These are phyloP conservation scores for Pyrus hybrid DNA, from an alignment of 331 rosid genomes.

Conservation along the genomic window DNA sequence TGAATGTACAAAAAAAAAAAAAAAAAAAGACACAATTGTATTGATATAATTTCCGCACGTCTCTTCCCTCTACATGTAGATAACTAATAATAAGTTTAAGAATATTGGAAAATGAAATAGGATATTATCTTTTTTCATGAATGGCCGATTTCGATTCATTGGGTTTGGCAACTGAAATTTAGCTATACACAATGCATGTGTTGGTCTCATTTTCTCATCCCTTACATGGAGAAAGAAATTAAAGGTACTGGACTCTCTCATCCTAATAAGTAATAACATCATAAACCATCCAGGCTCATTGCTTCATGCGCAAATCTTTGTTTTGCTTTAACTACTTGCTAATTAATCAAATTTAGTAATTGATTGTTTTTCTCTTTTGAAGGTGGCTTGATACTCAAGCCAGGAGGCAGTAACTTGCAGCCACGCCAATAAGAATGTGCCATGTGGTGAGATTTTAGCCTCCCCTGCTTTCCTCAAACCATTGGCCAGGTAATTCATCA, in stretches of 20 bases:
- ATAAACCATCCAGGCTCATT: background rate
- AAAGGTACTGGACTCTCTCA: constrained; percentile 64
- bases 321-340: background rate
- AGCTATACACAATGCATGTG: background rate
- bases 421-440: constrained; percentile 82
- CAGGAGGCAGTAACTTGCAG: constrained; percentile 98
- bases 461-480: constrained; percentile 66
- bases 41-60: background rate
- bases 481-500: constrained; percentile 54
- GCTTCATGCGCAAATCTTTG: background rate
- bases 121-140: background rate
- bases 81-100: too few relatives aligned
- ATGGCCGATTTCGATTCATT: constrained; percentile 1
- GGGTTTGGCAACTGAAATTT: constrained; percentile 16
- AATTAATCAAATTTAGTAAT: background rate
- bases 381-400: constrained; percentile 94
- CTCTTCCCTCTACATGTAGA: background rate
- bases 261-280: constrained; percentile 15
- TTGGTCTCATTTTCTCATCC: background rate
- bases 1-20: too few relatives aligned
- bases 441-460: constrained; percentile 70
- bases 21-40: too few relatives aligned
- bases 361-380: constrained; percentile 3
- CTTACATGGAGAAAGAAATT: background rate
- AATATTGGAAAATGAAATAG: background rate